Evolutionary conservation across 345 rosid genomes (phyloP).

Genomic region (Brassica rapa): DNA sequence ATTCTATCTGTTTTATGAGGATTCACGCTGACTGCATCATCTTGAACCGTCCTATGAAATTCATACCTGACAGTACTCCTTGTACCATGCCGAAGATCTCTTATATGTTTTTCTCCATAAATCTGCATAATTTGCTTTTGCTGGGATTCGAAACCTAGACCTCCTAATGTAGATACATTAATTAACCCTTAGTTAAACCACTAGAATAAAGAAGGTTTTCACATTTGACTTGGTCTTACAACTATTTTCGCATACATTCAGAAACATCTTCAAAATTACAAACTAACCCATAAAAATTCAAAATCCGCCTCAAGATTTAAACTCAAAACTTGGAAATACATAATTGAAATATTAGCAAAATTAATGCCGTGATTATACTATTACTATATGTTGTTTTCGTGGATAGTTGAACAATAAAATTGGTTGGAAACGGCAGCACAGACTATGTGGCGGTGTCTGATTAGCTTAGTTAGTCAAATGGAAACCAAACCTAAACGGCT

Average conservation of each 20-base stretch:
- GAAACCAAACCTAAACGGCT: slow-evolving; percentile 29
- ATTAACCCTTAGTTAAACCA: too few species aligned
- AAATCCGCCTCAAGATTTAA: not conserved
- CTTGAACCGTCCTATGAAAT: too few species aligned
- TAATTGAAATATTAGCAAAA: slow-evolving; percentile 13
- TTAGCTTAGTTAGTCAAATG: slow-evolving; percentile 24
- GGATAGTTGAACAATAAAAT: slow-evolving; percentile 15
- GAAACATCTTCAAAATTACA: slow-evolving; percentile 7
- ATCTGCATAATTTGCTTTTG: too few species aligned
- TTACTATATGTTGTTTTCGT: slow-evolving; percentile 7
- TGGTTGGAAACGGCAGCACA: slow-evolving; percentile 2
- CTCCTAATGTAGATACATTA: too few species aligned
- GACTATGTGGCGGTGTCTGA: slow-evolving; percentile 33
- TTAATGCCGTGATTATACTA: slow-evolving; percentile 35
- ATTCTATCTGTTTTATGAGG: too few species aligned
- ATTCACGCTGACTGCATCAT: too few species aligned
- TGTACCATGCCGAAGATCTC: too few species aligned
- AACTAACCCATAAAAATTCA: not conserved
- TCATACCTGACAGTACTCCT: too few species aligned
- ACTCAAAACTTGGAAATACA: not conserved
- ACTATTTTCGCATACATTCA: not conserved
- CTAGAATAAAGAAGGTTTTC: too few species aligned
- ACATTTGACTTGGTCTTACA: slow-evolving; percentile 1
- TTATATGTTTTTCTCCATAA: too few species aligned
- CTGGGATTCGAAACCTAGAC: too few species aligned